phyloP scores from a whole-genome alignment of 306 rosid species.

The Casuarina equisetifolia region DNA sequence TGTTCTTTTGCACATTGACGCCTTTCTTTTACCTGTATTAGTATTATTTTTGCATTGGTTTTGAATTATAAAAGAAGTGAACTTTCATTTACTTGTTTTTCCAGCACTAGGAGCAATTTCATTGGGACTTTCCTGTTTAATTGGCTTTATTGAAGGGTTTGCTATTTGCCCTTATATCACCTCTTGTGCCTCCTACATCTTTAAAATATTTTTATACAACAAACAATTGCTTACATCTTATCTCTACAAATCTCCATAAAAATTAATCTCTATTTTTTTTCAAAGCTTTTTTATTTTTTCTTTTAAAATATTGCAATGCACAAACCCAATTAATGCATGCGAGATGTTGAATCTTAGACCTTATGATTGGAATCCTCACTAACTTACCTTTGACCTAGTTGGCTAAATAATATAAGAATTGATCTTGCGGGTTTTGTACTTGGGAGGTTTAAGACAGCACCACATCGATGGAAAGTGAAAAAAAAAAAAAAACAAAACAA shows the following conservation, averaged over 20 bases:
- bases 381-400: too few relatives aligned
- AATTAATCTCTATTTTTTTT: too few relatives aligned
- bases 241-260: not conserved
- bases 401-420: too few relatives aligned
- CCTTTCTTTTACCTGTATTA: not conserved
- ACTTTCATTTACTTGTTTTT: conserved; percentile 4
- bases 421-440: too few relatives aligned
- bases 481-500: too few relatives aligned
- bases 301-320: too few relatives aligned
- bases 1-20: not conserved
- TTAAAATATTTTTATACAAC: not conserved
- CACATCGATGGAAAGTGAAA: too few relatives aligned
- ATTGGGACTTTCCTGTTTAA: conserved; percentile 47
- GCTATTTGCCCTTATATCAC: conserved; percentile 41
- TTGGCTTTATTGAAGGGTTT: conserved; percentile 40
- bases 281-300: too few relatives aligned
- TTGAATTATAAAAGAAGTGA: conserved; percentile 15
- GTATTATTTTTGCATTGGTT: not conserved
- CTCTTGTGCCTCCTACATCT: conserved; percentile 23
- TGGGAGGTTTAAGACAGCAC: too few relatives aligned
- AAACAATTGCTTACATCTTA: conserved; percentile 20
- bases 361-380: too few relatives aligned
- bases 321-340: too few relatives aligned
- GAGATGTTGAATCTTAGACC: too few relatives aligned
- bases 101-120: conserved; percentile 47